phyloP scores from a whole-genome alignment of 2,329 filamentous ascomycete genomes.

The Epichloe aotearoae region DNA sequence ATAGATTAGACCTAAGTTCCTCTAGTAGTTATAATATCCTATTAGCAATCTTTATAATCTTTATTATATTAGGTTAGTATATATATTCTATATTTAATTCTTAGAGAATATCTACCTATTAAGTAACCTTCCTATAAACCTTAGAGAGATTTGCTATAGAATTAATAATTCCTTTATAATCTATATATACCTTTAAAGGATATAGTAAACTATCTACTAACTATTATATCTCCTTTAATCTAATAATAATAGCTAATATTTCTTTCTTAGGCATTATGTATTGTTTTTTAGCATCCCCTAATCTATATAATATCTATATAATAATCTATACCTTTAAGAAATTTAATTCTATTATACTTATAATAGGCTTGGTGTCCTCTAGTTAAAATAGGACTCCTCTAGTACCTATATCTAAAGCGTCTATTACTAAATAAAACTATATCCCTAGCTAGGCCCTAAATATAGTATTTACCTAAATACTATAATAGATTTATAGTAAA shows the following conservation, averaged over 20 bases:
- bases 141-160: not conserved
- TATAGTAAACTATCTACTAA: fast-evolving
- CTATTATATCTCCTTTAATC: not conserved
- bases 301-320: not conserved
- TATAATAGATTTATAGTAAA: not conserved
- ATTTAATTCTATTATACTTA: not conserved
- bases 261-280: not conserved
- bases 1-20: no score
- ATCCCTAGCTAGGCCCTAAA: not conserved
- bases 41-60: no score
- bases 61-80: no score
- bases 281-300: not conserved
- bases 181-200: not conserved
- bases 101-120: not conserved
- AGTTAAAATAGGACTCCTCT: no score
- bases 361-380: no score
- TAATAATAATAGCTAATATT: not conserved
- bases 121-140: not conserved
- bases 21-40: no score
- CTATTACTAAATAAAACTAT: no score
- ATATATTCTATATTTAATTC: not conserved
- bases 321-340: not conserved
- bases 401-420: no score
- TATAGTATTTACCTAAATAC: not conserved
- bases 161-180: not conserved